phyloP scores from a whole-genome alignment of 148 eudicot genomes.

The Linanthus parryae region DNA sequence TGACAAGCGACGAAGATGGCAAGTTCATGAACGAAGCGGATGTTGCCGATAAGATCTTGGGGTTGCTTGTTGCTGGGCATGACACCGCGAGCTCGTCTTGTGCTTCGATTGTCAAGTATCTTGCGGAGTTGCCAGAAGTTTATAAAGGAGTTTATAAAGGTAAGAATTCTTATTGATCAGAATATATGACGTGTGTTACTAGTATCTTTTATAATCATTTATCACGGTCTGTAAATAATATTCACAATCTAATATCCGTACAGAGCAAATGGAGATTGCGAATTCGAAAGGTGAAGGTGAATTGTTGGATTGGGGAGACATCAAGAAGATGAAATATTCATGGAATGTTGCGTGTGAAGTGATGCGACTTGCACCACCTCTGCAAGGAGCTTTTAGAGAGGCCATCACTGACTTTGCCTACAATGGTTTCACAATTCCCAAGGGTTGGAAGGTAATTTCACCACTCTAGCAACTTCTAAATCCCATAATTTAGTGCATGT shows the following conservation, averaged over 20 bases:
- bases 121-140: constrained; percentile 39
- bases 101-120: constrained; percentile 33
- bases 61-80: constrained; percentile 38
- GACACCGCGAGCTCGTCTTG: constrained; percentile 49
- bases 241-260: background rate
- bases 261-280: constrained; percentile 41
- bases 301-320: constrained; percentile 31
- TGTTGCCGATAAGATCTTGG: constrained; percentile 38
- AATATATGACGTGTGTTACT: too few relatives aligned
- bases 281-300: constrained; percentile 30
- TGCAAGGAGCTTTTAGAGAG: constrained; percentile 39
- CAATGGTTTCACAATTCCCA: constrained; percentile 36
- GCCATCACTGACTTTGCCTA: constrained; percentile 24
- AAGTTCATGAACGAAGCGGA: constrained; percentile 35
- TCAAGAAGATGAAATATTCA: constrained; percentile 38
- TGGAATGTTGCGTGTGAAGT: constrained; percentile 48
- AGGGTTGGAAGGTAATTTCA: constrained; percentile 41
- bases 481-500: too few relatives aligned
- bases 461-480: too few relatives aligned
- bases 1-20: constrained; percentile 35
- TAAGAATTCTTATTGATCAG: constrained; percentile 6
- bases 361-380: constrained; percentile 34
- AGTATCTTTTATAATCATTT: too few relatives aligned
- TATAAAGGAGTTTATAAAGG: constrained; percentile 38
- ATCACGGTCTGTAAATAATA: too few relatives aligned